A percentile compares a stretch with the other conserved stretches of the same genome.
Conservation (phyloP, 352 stramenopile genomes). For the Plasmopara halstedii region DNA sequence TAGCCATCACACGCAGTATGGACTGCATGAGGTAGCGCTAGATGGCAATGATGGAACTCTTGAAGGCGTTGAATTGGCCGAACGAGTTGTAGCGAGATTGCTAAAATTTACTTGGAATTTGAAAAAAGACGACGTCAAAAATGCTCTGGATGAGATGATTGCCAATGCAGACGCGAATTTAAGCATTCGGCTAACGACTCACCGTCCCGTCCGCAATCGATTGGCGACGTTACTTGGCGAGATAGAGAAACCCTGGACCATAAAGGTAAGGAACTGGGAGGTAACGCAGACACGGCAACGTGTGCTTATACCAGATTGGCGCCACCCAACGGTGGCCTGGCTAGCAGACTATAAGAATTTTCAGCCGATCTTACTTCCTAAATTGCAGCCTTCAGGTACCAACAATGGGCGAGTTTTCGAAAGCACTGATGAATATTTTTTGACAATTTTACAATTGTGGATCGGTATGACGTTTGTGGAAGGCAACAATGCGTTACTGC, state of each 20-base stretch:
- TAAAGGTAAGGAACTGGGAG: conserved; percentile 29
- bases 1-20: conserved; percentile 2
- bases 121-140: conserved; percentile 42
- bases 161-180: conserved; percentile 33
- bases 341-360: conserved; percentile 63
- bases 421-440: conserved; percentile 69
- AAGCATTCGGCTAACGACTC: conserved; percentile 32
- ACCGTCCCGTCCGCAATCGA: conserved; percentile 38
- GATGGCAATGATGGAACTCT: conserved; percentile 37
- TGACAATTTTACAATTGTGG: conserved; percentile 66
- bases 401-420: conserved; percentile 54
- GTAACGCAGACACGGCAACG: not conserved
- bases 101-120: conserved; percentile 73
- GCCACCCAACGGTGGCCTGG: conserved; percentile 63
- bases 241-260: conserved; percentile 67
- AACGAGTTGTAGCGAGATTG: conserved; percentile 27
- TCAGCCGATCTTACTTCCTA: conserved; percentile 52
- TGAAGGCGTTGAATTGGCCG: conserved; percentile 34
- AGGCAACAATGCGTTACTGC: conserved; percentile 73
- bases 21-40: conserved; percentile 6
- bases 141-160: conserved; percentile 54
- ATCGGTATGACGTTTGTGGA: conserved; percentile 86
- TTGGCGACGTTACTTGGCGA: conserved; percentile 44
- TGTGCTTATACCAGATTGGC: conserved; percentile 32
- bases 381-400: conserved; percentile 46